Base-by-base conservation (phyloP, 2,329 filamentous ascomycete species). In the Sclerotinia subarctica region DNA sequence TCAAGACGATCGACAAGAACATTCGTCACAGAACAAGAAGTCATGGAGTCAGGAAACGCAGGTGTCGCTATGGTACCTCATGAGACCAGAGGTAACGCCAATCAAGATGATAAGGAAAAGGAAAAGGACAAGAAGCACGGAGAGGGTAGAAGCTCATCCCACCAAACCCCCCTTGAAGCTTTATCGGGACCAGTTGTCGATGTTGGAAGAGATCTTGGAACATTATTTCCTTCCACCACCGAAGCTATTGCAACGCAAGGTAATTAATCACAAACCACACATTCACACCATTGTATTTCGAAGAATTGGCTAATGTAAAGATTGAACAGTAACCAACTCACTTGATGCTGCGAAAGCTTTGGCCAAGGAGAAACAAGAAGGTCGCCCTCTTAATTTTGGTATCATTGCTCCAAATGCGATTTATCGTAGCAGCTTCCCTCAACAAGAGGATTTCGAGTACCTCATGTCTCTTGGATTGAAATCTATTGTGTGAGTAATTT, bases 381-480 rank as follows among this genome's bases (percentile, higher is more conserved):
- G 70, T n/a, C 70, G 60, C 4, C 91, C 91, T 1, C 74, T 80
- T 72, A 97, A 97, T 76, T 97, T 94, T 78, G 92, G 90, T 24
- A 80, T 87, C 38, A 90, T 97, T 26, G 81, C 89, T 26, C 85
- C 88, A 8, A 89, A 90, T 11, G 83, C 60, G 17, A 71, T 97
- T 38, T 97, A 92, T 77, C 87, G 94, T 64, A 94, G 92, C 78
- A 90, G 90, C 72, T 97, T 93, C 76, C 94, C 94, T 3, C 82
- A 87, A 70, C 78, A 84, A 6, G 84, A 88, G 68, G 90, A 96
- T 75, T 90, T 91, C 71, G 82, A 82, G 4, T 94, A 91, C 75
- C 80, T 97, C 66, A 81, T 85, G 73, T 82, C 81, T 35, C 82
- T 96, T 62, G 82, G 86, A 15, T 81, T 97, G 70, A 93, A 91